These are phyloP conservation scores for Nitzschia sp. DNA, from an alignment of 108 stramenopile genomes.

Conservation along the genomic window DNA sequence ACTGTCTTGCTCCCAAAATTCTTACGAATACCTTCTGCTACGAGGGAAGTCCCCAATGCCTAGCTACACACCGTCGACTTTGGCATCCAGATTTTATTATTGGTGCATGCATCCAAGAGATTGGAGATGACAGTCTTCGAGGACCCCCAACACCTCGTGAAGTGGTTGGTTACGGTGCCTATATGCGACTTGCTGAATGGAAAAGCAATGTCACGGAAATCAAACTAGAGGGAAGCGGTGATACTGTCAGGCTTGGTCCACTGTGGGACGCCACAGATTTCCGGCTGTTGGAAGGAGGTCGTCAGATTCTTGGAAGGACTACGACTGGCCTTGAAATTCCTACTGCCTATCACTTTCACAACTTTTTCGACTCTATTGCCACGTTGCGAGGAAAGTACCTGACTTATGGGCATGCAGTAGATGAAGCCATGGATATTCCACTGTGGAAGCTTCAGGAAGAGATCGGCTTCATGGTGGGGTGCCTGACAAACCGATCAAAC, in stretches of 20 bases:
- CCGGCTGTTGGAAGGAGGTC: slow-evolving; percentile 16
- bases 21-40: slow-evolving; percentile 37
- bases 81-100: slow-evolving; percentile 58
- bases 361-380: slow-evolving; percentile 39
- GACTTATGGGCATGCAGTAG: slow-evolving; percentile 49
- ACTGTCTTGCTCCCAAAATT: slow-evolving; percentile 21
- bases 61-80: slow-evolving; percentile 29
- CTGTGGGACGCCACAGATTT: slow-evolving; percentile 36
- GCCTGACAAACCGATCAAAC: background rate
- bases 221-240: background rate
- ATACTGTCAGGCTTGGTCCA: background rate
- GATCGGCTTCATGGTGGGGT: background rate
- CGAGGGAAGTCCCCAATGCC: slow-evolving; percentile 51
- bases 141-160: background rate
- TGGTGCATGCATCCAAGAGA: slow-evolving; percentile 53
- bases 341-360: slow-evolving; percentile 61
- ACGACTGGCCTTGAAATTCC: background rate
- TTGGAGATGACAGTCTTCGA: slow-evolving; percentile 30
- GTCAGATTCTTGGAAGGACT: background rate
- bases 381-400: slow-evolving; percentile 45
- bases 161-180: background rate
- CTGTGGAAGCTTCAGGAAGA: background rate
- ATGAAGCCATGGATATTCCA: background rate
- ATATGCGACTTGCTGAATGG: background rate
- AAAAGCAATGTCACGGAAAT: background rate